Evolutionary conservation across 257 asterid genomes (phyloP).

Genomic region (Schizonepeta tenuifolia): DNA sequence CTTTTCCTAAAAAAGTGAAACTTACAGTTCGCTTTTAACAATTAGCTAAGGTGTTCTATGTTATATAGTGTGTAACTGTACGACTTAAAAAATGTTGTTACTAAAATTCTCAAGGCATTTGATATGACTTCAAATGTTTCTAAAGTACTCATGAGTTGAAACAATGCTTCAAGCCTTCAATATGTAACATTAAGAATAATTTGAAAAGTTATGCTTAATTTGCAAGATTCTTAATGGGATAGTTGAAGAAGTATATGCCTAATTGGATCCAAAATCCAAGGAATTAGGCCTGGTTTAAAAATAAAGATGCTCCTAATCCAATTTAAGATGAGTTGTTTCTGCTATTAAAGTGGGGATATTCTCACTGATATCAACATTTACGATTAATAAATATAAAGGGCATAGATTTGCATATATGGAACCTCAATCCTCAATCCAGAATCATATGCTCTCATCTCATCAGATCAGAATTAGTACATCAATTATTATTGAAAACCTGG

Average conservation of each 20-base stretch:
- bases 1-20: too few species aligned
- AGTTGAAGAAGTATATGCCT: conserved; percentile 36
- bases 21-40: too few species aligned
- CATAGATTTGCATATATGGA: conserved; percentile 29
- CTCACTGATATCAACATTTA: conserved; percentile 27
- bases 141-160: too few species aligned
- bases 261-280: conserved; percentile 31
- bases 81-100: too few species aligned
- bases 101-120: too few species aligned
- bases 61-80: too few species aligned
- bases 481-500: conserved; percentile 25
- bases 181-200: neutral
- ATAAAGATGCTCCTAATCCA: conserved; percentile 37
- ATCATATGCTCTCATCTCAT: conserved; percentile 46
- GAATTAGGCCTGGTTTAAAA: conserved; percentile 16
- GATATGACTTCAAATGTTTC: neutral
- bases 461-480: conserved; percentile 33
- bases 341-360: conserved; percentile 31
- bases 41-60: too few species aligned
- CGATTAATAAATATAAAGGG: conserved; percentile 29
- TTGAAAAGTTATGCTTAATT: neutral
- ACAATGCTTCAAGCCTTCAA: neutral
- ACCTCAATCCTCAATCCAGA: conserved; percentile 42
- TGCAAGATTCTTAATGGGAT: neutral
- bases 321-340: conserved; percentile 22